phyloP scores from a whole-genome alignment of 768 basidiomycete genomes.

The Auriscalpium orientale region DNA sequence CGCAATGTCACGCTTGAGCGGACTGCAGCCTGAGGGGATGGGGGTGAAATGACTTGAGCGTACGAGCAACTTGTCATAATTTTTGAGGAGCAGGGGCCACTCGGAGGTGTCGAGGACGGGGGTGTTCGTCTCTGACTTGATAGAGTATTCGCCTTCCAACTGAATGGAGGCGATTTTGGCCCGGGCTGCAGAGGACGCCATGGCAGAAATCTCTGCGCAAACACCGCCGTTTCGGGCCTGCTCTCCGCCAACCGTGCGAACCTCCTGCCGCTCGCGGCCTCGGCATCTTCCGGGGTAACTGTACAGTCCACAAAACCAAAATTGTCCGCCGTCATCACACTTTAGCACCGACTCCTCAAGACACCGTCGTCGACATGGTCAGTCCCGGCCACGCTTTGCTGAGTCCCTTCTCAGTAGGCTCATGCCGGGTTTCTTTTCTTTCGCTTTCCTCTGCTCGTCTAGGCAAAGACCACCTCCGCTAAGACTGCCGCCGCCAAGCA shows the following conservation, averaged over 20 bases:
- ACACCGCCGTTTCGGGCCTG: background rate
- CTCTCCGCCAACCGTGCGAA: background rate
- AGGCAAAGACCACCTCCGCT: constrained; percentile 54
- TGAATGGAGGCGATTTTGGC: constrained; percentile 71
- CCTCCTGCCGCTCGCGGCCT: background rate
- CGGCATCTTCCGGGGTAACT: constrained; percentile 26
- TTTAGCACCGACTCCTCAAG: constrained; percentile 21
- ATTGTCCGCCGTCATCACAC: background rate
- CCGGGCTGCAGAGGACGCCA: constrained; percentile 48
- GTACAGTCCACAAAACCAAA: constrained; percentile 36
- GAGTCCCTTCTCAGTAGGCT: constrained; percentile 92
- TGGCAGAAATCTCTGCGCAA: constrained; percentile 8
- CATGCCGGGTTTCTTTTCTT: constrained; percentile 33
- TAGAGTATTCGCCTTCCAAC: constrained; percentile 65
- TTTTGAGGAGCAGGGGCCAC: constrained; percentile 97
- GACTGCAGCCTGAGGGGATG: constrained; percentile 89
- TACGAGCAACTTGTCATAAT: constrained; percentile 94
- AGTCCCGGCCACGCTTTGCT: constrained; percentile 74
- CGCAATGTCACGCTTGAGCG: constrained; percentile 88
- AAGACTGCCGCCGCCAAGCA: constrained; percentile 52
- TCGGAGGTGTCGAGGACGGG: constrained; percentile 89
- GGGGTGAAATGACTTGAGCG: constrained; percentile 97
- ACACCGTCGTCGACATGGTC: constrained; percentile 51
- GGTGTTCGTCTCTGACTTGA: constrained; percentile 67
- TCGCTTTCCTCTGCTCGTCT: constrained; percentile 22